Evolutionary conservation across 1,139 yeast species (phyloP).

Genomic region (Maudiozyma humilis): DNA sequence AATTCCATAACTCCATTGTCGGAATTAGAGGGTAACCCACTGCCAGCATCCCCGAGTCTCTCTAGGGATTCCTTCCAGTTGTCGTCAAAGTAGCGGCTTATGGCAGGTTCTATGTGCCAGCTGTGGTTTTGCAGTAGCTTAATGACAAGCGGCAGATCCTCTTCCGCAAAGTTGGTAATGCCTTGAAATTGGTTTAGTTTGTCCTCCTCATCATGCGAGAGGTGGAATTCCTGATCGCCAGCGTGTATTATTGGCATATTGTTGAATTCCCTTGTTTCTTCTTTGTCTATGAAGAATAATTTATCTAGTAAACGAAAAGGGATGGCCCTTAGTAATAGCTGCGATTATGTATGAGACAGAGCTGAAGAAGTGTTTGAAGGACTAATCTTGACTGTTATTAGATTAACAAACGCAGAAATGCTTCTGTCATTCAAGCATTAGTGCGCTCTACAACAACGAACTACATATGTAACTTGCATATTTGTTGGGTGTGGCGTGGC

Average conservation of each 20-base stretch:
- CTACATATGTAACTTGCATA: too few species aligned
- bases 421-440: too few species aligned
- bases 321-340: background rate
- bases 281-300: background rate
- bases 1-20: background rate
- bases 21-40: constrained; percentile 13
- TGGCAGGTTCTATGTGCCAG: constrained; percentile 35
- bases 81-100: constrained; percentile 36
- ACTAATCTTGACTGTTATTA: too few species aligned
- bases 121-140: constrained; percentile 31
- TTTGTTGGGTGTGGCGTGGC: too few species aligned
- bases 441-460: too few species aligned
- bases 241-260: constrained; percentile 26
- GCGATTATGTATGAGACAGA: too few species aligned
- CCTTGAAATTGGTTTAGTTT: constrained; percentile 34
- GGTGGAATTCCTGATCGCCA: constrained; percentile 22
- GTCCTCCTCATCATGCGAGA: constrained; percentile 34
- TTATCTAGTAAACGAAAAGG: too few species aligned
- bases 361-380: too few species aligned
- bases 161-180: constrained; percentile 33
- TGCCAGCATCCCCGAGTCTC: constrained; percentile 14
- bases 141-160: constrained; percentile 31
- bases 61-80: constrained; percentile 26
- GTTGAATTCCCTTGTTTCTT: background rate
- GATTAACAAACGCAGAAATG: too few species aligned